phyloP scores from a whole-genome alignment of 2,329 filamentous ascomycete genomes.

The Arachnomyces sp. region DNA sequence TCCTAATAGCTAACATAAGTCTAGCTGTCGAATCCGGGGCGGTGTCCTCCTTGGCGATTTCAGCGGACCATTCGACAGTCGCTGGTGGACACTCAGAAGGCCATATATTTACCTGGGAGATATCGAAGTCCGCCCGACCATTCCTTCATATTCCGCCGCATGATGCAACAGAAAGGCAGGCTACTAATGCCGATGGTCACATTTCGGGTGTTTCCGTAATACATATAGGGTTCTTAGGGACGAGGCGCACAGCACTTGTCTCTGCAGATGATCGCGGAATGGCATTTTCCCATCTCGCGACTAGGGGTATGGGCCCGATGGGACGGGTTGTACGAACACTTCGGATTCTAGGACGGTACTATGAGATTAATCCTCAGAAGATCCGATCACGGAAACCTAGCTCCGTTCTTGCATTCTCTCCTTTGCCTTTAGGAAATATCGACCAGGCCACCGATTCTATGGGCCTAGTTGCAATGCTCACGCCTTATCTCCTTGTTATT shows the following conservation, averaged over 20 bases:
- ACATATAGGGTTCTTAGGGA: slow-evolving; percentile 91
- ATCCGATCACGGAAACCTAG: slow-evolving; percentile 77
- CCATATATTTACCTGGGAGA: slow-evolving; percentile 95
- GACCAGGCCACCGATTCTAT: slow-evolving; percentile 80
- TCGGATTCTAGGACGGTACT: slow-evolving; percentile 85
- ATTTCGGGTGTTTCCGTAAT: slow-evolving; percentile 68
- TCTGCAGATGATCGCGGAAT: slow-evolving; percentile 93
- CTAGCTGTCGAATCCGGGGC: slow-evolving; percentile 82
- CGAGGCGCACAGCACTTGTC: slow-evolving; percentile 84
- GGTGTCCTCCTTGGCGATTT: slow-evolving; percentile 79
- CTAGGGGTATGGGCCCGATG: slow-evolving; percentile 77
- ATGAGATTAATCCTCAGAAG: slow-evolving; percentile 51
- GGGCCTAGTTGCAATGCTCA: slow-evolving; percentile 89
- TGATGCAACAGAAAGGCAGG: slow-evolving; percentile 56
- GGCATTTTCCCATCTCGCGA: slow-evolving; percentile 96
- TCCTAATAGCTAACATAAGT: slow-evolving; percentile 4
- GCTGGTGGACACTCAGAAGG: slow-evolving; percentile 85
- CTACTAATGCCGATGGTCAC: slow-evolving; percentile 72
- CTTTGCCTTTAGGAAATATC: slow-evolving; percentile 87
- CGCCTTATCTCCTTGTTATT: slow-evolving; percentile 89
- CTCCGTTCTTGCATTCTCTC: slow-evolving; percentile 85
- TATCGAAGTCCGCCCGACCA: slow-evolving; percentile 69
- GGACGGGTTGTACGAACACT: slow-evolving; percentile 82
- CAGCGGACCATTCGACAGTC: slow-evolving; percentile 86
- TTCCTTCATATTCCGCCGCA: slow-evolving; percentile 82